Percentiles rank a stretch among this genome's conserved stretches.
Conservation (phyloP, 2,329 filamentous ascomycete species). For the Ophiostoma angusticollis region DNA sequence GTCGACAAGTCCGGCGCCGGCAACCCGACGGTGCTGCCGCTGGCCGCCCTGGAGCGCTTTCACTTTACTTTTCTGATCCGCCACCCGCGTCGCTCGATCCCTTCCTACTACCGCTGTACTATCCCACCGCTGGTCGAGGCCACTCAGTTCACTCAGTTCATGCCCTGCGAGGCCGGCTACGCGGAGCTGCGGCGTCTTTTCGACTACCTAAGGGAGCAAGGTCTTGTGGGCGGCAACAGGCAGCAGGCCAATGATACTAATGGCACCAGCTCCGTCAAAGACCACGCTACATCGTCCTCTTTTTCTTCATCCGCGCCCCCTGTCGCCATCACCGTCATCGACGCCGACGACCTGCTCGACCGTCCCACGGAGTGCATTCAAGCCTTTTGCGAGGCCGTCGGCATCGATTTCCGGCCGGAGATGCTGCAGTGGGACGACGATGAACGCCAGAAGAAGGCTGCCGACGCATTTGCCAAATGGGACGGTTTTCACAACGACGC, state of each 20-base stretch:
- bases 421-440: constrained; percentile 81
- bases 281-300: too few species aligned
- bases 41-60: constrained; percentile 61
- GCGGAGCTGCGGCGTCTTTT: constrained; percentile 76
- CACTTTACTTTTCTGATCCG: constrained; percentile 96
- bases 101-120: constrained; percentile 89
- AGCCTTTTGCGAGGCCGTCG: constrained; percentile 70
- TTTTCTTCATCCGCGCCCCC: too few species aligned
- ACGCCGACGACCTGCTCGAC: constrained; percentile 89
- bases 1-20: constrained; percentile 32
- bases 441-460: constrained; percentile 55
- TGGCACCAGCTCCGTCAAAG: constrained; percentile 22
- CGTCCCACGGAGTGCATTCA: constrained; percentile 63
- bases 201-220: constrained; percentile 61
- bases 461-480: constrained; percentile 86
- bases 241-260: constrained; percentile 15
- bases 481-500: constrained; percentile 94
- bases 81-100: constrained; percentile 81
- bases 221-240: constrained; percentile 51
- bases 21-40: constrained; percentile 81
- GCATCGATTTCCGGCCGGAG: constrained; percentile 56
- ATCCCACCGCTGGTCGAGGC: constrained; percentile 70
- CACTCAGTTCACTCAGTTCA: constrained; percentile 79
- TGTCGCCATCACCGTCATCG: constrained; percentile 69
- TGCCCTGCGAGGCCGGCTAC: constrained; percentile 82